Evolutionary conservation across 352 stramenopile species (phyloP), one percentile per base, ranked within the genome.

Genomic region (Phytophthora cryptogea): DNA sequence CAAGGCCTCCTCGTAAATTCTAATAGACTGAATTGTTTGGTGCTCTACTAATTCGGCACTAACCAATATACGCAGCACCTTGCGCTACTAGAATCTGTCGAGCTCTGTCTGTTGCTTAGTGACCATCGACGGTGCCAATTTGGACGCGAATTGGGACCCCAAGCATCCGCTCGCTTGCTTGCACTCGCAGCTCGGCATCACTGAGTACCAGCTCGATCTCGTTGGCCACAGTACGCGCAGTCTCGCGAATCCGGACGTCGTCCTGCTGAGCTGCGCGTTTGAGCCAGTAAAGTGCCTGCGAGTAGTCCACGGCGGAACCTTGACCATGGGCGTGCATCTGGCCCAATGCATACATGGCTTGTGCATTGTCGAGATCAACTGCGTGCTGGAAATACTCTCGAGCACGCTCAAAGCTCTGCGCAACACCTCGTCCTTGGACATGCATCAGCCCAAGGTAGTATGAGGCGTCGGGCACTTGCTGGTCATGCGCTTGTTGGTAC

Each of bases 371-470:
- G 1, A 56, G 40, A 27, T 72, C 66, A 2, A 72, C 69, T 14
- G 82, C 82, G 5, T 70, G 44, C n/a, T 64, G 58, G 57, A 89
- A 79, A 26, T 73, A 64, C 39, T 63, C 31, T 0, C 63, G 43
- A 5, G 82, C 82, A 11, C 20, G 36, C 4, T 53, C 11, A 2
- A 70, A 72, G 63, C 63, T 86, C 54, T 74, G 67, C 2, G 28
- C 58, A 17, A 78, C 62, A 3, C 82, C 82, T 44, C 82, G 73
- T 8, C 81, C 79, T 3, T 75, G 54, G 1, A 62, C 53, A 27
- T 83, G 31, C 14, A 88, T 67, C 31, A 91, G 50, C 3, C 62
- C 79, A 8, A 91, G 60, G 39, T 82, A 85, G 69, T 88, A 88
- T 8, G 56, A 66, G 0, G 78, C 82, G 13, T 88, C 79, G 1